Evolutionary conservation across 225 moss, liverwort and hornwort species (phyloP), one percentile per base, ranked within the genome.

Genomic region (Pseudisothecium myosuroides): DNA sequence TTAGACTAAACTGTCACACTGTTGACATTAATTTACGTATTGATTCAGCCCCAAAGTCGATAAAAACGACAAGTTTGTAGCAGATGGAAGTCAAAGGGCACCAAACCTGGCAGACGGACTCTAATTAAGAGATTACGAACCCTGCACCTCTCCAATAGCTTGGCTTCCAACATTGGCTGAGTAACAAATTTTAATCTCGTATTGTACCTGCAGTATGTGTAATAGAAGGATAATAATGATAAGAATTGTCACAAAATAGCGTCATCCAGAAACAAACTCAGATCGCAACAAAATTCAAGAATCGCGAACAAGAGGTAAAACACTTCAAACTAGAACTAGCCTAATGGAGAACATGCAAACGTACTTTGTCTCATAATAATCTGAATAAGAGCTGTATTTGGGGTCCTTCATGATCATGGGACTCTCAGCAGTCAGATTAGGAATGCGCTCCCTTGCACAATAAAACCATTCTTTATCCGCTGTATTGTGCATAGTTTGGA

Each of bases 81-180:
- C 36, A 76, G 49, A 67, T 87, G 73, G 85, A 86, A 81, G 80
- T 86, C 86, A 76, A 80, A 69, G 74, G 80, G 54, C 58, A 77
- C 88, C 91, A 55, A 92, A 93, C 94, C 94, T 94, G 90, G 64
- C 36, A 87, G 79, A 11, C 87, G 79, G 77, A 89, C 94, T 52
- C 88, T 94, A 50, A 76, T 90, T 41, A 98, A 93, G 54, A 96
- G 93, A 88, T 96, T 98, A 87, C 92, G 94, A 83, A 94, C 92
- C 39, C n/a, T 67, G n/a, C 67, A 67, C 78, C 89, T 87, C 88
- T 88, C 95, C 83, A 96, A 89, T 28, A 77, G 91, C 84, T 96
- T 97, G 71, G 97, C 98, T 87, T 92, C 81, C 80, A 98, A 61
- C 88, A 97, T 90, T 47, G 87, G 89, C 84, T 98, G 94, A 88